Conservation (phyloP, 2,329 filamentous ascomycete species). For the Colletotrichum shisoi region DNA sequence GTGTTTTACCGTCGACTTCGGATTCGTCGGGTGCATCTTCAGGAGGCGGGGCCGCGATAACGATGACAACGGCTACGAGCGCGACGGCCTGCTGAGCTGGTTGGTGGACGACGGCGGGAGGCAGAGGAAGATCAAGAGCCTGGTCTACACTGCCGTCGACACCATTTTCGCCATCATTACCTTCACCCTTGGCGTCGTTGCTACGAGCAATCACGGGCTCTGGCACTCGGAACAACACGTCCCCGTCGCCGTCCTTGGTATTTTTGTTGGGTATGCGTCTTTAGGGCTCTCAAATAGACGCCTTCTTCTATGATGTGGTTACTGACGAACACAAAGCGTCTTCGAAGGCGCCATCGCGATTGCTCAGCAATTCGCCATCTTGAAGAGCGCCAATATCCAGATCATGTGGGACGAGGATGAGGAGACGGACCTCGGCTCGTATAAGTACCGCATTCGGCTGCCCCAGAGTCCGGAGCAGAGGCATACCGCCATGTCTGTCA, state of each 20-base stretch:
- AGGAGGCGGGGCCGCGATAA: background rate
- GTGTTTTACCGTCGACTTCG: conserved; percentile 18
- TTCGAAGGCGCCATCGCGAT: conserved; percentile 26
- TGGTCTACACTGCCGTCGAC: conserved; percentile 7
- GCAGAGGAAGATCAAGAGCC: background rate
- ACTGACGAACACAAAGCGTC: background rate
- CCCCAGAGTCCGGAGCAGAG: conserved; percentile 29
- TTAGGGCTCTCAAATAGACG: too few species aligned
- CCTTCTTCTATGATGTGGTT: too few species aligned
- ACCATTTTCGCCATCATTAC: background rate
- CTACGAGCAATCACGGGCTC: background rate
- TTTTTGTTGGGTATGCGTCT: conserved; percentile 20
- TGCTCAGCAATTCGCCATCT: conserved; percentile 22
- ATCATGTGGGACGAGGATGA: conserved; percentile 23
- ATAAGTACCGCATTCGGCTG: conserved; percentile 35
- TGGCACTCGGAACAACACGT: background rate
- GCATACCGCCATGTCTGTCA: conserved; percentile 21
- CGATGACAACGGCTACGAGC: conserved; percentile 4
- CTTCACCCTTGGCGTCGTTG: conserved; percentile 1
- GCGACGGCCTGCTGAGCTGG: conserved; percentile 9
- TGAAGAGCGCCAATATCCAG: conserved; percentile 30
- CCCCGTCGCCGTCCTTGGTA: background rate
- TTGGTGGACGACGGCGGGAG: background rate
- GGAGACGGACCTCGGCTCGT: conserved; percentile 24
- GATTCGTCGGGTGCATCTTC: conserved; percentile 30